Conservation (phyloP, 2,329 filamentous ascomycete genomes). For the Colletotrichum endophyticum region DNA sequence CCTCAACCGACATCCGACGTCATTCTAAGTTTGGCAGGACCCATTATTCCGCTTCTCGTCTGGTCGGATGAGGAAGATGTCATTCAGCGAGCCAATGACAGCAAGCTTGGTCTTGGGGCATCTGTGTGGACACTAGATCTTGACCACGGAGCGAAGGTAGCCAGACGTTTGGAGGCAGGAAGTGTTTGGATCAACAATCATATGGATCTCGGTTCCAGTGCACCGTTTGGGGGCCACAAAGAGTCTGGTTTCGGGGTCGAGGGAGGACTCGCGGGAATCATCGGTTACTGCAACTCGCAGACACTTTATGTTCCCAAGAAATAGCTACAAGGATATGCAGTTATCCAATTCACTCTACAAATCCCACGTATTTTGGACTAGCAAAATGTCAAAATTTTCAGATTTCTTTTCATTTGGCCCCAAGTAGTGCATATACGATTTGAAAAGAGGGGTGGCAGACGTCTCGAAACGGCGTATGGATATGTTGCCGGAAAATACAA, state of each 20-base stretch:
- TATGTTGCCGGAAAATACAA: background rate
- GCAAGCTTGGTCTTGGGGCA: background rate
- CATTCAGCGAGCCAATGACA: background rate
- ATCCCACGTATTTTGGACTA: too few relatives aligned
- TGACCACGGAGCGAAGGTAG: background rate
- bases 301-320: background rate
- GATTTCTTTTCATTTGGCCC: background rate
- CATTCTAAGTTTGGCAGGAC: background rate
- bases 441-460: background rate
- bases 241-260: background rate
- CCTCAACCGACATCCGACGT: background rate
- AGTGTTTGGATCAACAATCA: background rate
- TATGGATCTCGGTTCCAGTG: background rate
- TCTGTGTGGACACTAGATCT: background rate
- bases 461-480: background rate
- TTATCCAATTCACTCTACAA: background rate
- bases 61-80: background rate
- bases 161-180: background rate
- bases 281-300: background rate
- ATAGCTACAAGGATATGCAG: background rate
- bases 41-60: background rate
- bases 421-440: background rate
- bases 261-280: background rate
- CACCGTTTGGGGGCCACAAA: background rate
- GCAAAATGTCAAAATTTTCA: background rate